A percentile compares a stretch with the other conserved stretches of the same genome.
These are phyloP conservation scores for Blastocrithidia nonstop DNA, from an alignment of 208 protist species.

Conservation along the genomic window DNA sequence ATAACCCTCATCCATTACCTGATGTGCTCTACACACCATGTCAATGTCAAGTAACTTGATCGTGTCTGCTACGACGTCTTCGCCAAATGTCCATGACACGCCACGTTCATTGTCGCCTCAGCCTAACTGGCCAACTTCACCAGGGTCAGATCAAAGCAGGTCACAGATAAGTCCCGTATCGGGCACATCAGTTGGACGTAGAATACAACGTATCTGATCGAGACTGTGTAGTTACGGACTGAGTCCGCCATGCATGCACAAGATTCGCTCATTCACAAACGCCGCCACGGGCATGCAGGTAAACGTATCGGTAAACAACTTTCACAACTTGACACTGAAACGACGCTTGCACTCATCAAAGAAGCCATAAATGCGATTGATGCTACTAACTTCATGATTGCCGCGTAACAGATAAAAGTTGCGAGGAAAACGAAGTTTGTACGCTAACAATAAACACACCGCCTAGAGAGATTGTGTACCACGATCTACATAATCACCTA, in stretches of 20 bases:
- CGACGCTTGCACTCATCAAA: conserved; percentile 89
- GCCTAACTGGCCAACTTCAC: conserved; percentile 46
- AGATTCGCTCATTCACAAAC: conserved; percentile 34
- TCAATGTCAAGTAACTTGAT: conserved; percentile 93
- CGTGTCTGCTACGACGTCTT: conserved; percentile 72
- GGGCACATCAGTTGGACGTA: conserved; percentile 27
- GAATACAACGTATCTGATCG: conserved; percentile 28
- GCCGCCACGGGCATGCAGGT: conserved; percentile 74
- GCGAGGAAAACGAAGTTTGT: conserved; percentile 67
- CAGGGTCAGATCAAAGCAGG: conserved; percentile 99
- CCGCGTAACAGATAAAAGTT: conserved; percentile 82
- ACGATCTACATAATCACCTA: conserved; percentile 96
- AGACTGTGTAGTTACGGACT: conserved; percentile 44
- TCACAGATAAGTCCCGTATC: conserved; percentile 93
- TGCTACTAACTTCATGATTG: conserved; percentile 80
- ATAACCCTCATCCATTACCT: conserved; percentile 87
- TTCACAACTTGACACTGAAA: conserved; percentile 82
- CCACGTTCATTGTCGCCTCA: conserved; percentile 54
- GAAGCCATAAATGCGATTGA: conserved; percentile 79
- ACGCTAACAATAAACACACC: conserved; percentile 58
- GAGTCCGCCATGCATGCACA: conserved; percentile 81
- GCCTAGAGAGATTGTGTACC: conserved; percentile 64
- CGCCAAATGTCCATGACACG: conserved; percentile 70
- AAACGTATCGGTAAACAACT: conserved; percentile 78
- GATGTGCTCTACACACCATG: conserved; percentile 94